phyloP scores from a whole-genome alignment of 148 eudicot genomes.

The Dysphania ambrosioides region DNA sequence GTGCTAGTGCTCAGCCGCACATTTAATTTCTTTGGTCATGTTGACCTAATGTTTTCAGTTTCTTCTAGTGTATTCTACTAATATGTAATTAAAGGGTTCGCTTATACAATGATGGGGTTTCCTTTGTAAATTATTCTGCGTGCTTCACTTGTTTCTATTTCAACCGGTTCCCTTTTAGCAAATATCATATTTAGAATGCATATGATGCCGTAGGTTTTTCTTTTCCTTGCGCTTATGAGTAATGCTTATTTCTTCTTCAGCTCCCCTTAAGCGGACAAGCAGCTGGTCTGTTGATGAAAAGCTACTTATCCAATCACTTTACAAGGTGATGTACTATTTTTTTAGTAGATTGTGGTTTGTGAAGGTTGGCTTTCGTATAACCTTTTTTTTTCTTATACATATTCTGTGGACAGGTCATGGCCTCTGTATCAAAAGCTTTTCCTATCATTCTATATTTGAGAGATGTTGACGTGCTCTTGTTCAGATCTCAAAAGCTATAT shows the following conservation, averaged over 20 bases:
- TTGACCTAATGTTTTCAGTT: not conserved
- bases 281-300: constrained; percentile 93
- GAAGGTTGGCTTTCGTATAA: not conserved
- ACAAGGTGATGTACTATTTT: constrained; percentile 54
- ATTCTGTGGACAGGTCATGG: constrained; percentile 51
- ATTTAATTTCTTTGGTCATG: not conserved
- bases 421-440: constrained; percentile 53
- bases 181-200: not conserved
- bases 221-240: not conserved
- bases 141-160: too few relatives aligned
- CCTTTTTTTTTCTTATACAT: not conserved
- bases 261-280: constrained; percentile 67
- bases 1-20: not conserved
- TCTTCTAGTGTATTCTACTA: not conserved
- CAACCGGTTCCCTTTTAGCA: too few relatives aligned
- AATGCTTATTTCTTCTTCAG: constrained; percentile 30
- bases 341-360: not conserved
- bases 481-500: constrained; percentile 64
- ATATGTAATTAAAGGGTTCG: not conserved
- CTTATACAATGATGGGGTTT: too few relatives aligned
- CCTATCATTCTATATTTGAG: constrained; percentile 82
- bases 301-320: constrained; percentile 79
- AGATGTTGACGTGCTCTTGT: constrained; percentile 76
- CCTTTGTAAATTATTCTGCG: too few relatives aligned
- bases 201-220: not conserved